phyloP scores from a whole-genome alignment of 768 basidiomycete genomes.

The Tricholoma flavovirens region DNA sequence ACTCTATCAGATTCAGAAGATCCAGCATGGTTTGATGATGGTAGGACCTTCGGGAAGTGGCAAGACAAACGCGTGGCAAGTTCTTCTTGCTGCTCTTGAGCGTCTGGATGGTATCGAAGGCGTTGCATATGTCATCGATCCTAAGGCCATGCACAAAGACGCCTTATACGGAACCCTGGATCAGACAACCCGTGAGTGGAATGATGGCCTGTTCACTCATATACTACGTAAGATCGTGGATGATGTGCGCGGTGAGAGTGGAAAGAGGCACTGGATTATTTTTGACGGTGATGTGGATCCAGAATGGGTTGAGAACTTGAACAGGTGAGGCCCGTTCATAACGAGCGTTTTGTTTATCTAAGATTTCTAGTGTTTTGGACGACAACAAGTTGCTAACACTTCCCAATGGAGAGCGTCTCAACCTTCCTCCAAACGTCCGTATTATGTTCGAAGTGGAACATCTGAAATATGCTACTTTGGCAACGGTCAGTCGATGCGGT shows the following conservation, averaged over 20 bases:
- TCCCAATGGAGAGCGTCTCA: conserved; percentile 97
- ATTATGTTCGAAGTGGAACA: conserved; percentile 99
- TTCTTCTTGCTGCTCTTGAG: conserved; percentile 85
- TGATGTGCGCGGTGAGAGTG: conserved; percentile 95
- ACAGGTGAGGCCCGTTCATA: conserved; percentile 57
- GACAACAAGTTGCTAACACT: conserved; percentile 97
- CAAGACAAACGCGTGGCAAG: conserved; percentile 96
- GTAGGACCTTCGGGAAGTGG: conserved; percentile 96
- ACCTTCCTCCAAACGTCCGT: conserved; percentile 92
- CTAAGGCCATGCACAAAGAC: conserved; percentile 99
- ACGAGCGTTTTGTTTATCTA: conserved; percentile 6
- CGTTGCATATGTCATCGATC: conserved; percentile 94
- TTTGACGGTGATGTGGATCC: conserved; percentile 99
- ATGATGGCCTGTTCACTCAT: conserved; percentile 97
- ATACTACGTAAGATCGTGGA: conserved; percentile 97
- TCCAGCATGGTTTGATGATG: conserved; percentile 99
- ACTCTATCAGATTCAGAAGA: conserved; percentile 98
- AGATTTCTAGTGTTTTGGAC: conserved; percentile 78
- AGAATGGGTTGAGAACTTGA: conserved; percentile 99
- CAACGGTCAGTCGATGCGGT: conserved; percentile 98
- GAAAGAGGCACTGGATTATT: conserved; percentile 97
- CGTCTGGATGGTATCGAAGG: conserved; percentile 90
- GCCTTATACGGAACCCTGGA: conserved; percentile 96
- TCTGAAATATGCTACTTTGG: conserved; percentile 92
- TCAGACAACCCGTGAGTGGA: conserved; percentile 97